Evolutionary conservation across 495 filamentous ascomycete species (phyloP).

Genomic region (Elasticomyces elasticus): DNA sequence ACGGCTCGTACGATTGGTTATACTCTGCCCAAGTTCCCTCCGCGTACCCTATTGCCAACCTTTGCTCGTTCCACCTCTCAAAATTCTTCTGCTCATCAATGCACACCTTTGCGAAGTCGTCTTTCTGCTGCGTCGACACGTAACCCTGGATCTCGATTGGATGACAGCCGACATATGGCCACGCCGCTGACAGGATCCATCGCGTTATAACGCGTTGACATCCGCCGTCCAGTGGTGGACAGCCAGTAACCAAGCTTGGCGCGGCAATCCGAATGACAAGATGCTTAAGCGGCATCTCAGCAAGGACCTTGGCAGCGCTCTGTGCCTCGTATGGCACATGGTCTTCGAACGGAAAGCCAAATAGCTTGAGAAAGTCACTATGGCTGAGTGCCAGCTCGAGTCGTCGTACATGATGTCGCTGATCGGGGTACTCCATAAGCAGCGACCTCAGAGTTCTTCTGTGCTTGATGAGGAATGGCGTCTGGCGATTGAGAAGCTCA

Average conservation of each 20-base stretch:
- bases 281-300: constrained; percentile 8
- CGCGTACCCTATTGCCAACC: background rate
- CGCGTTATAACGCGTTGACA: constrained; percentile 14
- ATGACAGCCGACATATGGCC: constrained; percentile 14
- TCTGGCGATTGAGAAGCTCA: constrained; percentile 1
- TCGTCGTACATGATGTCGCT: constrained; percentile 1
- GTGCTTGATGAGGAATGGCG: constrained; percentile 8
- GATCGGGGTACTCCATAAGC: background rate
- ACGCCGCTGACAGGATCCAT: constrained; percentile 17
- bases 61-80: constrained; percentile 4
- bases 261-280: constrained; percentile 8
- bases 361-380: constrained; percentile 11
- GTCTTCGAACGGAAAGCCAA: constrained; percentile 2
- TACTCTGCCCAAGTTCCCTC: constrained; percentile 4
- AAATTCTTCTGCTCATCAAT: background rate
- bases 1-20: background rate
- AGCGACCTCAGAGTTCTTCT: background rate
- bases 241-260: background rate
- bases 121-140: constrained; percentile 12
- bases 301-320: background rate
- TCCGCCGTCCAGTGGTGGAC: background rate
- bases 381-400: constrained; percentile 15
- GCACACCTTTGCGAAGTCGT: constrained; percentile 8
- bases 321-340: background rate
- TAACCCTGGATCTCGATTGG: constrained; percentile 13